Evolutionary conservation across 2,329 filamentous ascomycete genomes (phyloP).

Genomic region (Nemania bipapillata): DNA sequence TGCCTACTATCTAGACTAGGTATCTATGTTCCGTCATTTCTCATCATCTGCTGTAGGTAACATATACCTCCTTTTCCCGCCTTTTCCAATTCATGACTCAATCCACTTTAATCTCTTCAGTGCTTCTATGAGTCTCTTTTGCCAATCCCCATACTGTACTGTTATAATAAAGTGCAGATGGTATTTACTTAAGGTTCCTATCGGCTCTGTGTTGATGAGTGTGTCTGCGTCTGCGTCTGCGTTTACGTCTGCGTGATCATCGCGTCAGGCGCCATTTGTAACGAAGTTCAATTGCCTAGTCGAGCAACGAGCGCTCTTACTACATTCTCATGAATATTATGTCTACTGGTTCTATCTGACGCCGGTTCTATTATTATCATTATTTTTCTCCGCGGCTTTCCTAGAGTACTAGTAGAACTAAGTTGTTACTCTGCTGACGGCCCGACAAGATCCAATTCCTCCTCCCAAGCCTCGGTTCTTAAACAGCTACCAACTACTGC

Average conservation of each 20-base stretch:
- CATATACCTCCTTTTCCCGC: constrained; percentile 29
- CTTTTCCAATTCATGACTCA: constrained; percentile 22
- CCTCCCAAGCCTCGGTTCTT: constrained; percentile 8
- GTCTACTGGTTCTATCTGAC: constrained; percentile 20
- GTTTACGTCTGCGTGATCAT: constrained; percentile 34
- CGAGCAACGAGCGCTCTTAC: constrained; percentile 9
- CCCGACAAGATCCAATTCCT: constrained; percentile 6
- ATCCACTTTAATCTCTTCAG: constrained; percentile 31
- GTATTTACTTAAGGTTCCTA: constrained; percentile 22
- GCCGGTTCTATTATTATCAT: background rate
- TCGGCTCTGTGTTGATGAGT: constrained; percentile 25
- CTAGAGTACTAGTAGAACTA: constrained; percentile 17
- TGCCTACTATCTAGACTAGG: constrained; percentile 19
- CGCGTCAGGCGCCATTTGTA: constrained; percentile 40
- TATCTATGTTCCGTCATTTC: constrained; percentile 29
- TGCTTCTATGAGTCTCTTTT: background rate
- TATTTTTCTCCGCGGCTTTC: constrained; percentile 1
- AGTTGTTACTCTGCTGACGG: constrained; percentile 7
- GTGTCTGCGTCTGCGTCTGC: constrained; percentile 24
- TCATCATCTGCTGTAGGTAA: constrained; percentile 28
- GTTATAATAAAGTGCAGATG: constrained; percentile 10
- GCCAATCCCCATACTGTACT: constrained; percentile 12
- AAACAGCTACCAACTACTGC: constrained; percentile 1
- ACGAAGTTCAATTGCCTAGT: constrained; percentile 31
- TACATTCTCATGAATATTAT: constrained; percentile 30